phyloP scores from a whole-genome alignment of 805 yeast genomes.

The Pichia nakasei region DNA sequence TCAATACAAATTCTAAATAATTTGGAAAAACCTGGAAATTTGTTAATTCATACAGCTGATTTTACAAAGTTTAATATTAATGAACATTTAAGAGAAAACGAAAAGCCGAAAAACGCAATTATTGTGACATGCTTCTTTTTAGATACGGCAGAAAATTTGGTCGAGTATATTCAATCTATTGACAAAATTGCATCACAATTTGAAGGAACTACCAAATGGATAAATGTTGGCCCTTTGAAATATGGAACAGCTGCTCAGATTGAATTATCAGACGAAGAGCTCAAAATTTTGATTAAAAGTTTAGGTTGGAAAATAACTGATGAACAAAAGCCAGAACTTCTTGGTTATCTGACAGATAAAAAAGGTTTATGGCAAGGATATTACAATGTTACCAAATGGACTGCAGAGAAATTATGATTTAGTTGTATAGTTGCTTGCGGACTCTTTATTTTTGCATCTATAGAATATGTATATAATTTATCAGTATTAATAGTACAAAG shows the following conservation, averaged over 20 bases:
- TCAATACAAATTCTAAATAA: constrained; percentile 25
- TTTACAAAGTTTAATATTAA: constrained; percentile 45
- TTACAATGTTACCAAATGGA: constrained; percentile 59
- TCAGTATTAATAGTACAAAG: neutral
- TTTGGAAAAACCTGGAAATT: constrained; percentile 35
- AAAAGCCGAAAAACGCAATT: constrained; percentile 36
- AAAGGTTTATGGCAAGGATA: constrained; percentile 70
- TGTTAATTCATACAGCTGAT: constrained; percentile 48
- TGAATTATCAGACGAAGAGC: constrained; percentile 68
- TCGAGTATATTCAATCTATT: constrained; percentile 66
- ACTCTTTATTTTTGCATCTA: no score
- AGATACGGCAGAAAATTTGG: constrained; percentile 84
- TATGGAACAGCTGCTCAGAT: constrained; percentile 80
- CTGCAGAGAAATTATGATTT: no score
- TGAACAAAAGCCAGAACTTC: constrained; percentile 29
- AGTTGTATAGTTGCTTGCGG: no score
- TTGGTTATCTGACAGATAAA: constrained; percentile 61
- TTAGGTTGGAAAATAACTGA: constrained; percentile 57
- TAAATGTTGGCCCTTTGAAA: constrained; percentile 86
- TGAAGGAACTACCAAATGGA: constrained; percentile 51
- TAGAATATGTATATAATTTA: no score
- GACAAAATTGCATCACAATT: constrained; percentile 30
- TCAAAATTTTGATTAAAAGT: constrained; percentile 38
- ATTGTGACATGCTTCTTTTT: constrained; percentile 69
- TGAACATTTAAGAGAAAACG: constrained; percentile 8